These are phyloP conservation scores for Curvularia verruculosa DNA, from an alignment of 2,329 filamentous ascomycete genomes.

Conservation along the genomic window DNA sequence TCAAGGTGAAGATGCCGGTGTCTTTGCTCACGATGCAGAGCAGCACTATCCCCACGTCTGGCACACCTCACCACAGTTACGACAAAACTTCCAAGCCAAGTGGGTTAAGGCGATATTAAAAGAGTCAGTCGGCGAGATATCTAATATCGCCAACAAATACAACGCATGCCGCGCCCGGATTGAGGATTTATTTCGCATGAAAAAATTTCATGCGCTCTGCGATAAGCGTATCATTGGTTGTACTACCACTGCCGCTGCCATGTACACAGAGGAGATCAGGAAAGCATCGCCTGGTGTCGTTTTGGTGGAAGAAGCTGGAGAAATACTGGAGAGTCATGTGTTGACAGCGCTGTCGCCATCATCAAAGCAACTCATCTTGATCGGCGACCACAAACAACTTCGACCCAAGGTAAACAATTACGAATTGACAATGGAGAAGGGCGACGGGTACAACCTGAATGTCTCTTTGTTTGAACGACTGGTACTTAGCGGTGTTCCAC, in stretches of 20 bases:
- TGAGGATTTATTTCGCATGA: conserved; percentile 34
- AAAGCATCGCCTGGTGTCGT: conserved; percentile 64
- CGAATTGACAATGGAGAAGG: conserved; percentile 65
- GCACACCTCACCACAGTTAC: conserved; percentile 52
- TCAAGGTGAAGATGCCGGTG: conserved; percentile 54
- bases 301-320: conserved; percentile 74
- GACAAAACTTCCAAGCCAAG: conserved; percentile 42
- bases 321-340: conserved; percentile 72
- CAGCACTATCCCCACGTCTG: conserved; percentile 55
- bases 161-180: conserved; percentile 53
- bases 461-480: conserved; percentile 72
- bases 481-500: conserved; percentile 60
- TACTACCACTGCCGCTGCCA: conserved; percentile 74
- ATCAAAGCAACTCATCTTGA: conserved; percentile 69
- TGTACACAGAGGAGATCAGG: conserved; percentile 61
- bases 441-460: conserved; percentile 70
- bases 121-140: conserved; percentile 58
- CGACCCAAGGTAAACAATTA: conserved; percentile 71
- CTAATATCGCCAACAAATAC: conserved; percentile 49
- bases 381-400: conserved; percentile 76
- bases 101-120: conserved; percentile 47
- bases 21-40: conserved; percentile 45
- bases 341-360: conserved; percentile 63
- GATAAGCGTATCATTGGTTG: conserved; percentile 68
- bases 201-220: conserved; percentile 49